A percentile compares a stretch with the other conserved stretches of the same genome.
These are phyloP conservation scores for Sphagnurus paluster DNA, from an alignment of 1,284 basidiomycete genomes.

Conservation along the genomic window DNA sequence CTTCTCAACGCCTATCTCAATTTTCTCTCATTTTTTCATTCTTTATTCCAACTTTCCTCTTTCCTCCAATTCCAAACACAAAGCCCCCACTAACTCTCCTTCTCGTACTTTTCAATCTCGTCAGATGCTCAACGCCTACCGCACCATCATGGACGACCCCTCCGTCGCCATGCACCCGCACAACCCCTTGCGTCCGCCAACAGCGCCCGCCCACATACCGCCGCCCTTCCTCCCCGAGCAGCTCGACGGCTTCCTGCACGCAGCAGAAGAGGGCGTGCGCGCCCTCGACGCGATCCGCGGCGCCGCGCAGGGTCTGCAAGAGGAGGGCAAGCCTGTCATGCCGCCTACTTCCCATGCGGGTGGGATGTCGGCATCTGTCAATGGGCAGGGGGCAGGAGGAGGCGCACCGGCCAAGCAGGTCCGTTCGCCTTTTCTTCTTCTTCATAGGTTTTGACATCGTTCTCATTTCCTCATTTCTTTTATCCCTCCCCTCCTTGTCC, in stretches of 20 bases:
- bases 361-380: no score
- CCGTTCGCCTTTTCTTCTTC: neutral
- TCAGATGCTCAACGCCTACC: slow-evolving; percentile 12
- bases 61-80: neutral
- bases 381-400: neutral
- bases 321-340: neutral
- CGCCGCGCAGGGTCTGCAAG: neutral
- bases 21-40: slow-evolving; percentile 9
- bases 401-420: slow-evolving; percentile 1
- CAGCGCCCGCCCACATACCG: neutral
- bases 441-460: neutral
- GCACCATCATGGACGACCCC: slow-evolving; percentile 15
- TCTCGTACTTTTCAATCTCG: no score
- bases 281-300: slow-evolving; percentile 17
- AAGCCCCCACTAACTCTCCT: neutral
- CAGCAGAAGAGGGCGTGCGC: slow-evolving; percentile 43
- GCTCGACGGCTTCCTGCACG: slow-evolving; percentile 42
- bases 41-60: neutral
- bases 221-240: slow-evolving; percentile 23
- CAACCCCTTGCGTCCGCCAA: neutral
- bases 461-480: neutral
- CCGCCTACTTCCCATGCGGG: no score
- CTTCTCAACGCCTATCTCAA: no score
- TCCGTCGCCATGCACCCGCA: neutral
- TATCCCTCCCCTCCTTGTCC: no score